Base-by-base conservation (phyloP, 108 stramenopile species). In the Cylindrotheca fusiformis region DNA sequence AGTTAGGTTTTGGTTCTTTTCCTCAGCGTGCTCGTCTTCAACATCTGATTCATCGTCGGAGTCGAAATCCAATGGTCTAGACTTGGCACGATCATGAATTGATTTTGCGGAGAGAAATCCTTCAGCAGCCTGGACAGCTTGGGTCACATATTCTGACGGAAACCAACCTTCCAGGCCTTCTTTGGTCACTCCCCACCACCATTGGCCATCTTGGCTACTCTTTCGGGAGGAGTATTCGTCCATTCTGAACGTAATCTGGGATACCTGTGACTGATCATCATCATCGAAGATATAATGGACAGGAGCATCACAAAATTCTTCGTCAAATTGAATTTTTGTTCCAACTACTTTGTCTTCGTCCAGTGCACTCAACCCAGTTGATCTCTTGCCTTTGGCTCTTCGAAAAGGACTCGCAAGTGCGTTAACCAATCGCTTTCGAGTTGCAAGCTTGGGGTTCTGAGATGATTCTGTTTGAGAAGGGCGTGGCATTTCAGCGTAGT, bases 141-240 rank as follows among this genome's bases (percentile, higher is more conserved):
- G 73, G 21, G 52, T 49, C 14, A 80, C 69, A 55, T 68, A 71
- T 26, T 46, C 18, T 3, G 78, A 64, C 2, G 79, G 79, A 30
- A 80, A 71, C 79, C 79, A 80, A 20, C 80, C 65, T 32, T 69
- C 75, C 4, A 81, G 41, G 2, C 74, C 79, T 66, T 80, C 79
- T 0, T 60, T 55, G 3, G 69, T 63, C 8, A 66, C 71, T 1
- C 71, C 75, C 80, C 80, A 81, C 80, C 80, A 76, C 70, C 67
- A 81, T 31, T 77, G 65, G 32, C 65, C 55, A 22, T 57, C 48
- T n/a, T 69, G 53, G 41, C 47, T 33, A 36, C 67, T 69, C 33
- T 63, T 59, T 25, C 19, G 18, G 3, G 62, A 33, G 20, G 44
- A 23, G 18, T 57, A 29, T 52, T 66, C 71, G 27, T 81, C 71